Evolutionary conservation across 176 grass and related monocot genomes (phyloP), one percentile per base, ranked within the genome.

Genomic region (Cocos nucifera): DNA sequence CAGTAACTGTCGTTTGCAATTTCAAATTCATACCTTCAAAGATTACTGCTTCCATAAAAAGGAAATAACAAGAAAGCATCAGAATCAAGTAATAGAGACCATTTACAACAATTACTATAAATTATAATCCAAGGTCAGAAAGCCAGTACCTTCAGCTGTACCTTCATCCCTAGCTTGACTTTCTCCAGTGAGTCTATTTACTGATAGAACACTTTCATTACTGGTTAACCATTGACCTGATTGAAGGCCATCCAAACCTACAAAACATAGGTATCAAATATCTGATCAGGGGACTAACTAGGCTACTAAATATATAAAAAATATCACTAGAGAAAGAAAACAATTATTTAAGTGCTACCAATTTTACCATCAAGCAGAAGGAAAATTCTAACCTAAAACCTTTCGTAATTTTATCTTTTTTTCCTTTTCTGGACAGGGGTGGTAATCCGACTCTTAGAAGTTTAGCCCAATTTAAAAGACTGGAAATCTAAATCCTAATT

Each of bases 161-260:
- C 89, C 89, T 67, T 85, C 79, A 69, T 69, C 63, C 69, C 7
- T 65, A 59, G 85, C 89, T 50, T 78, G 82, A 77, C 82, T 82
- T 86, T 89, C 89, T 57, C 85, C 89, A 32, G 81, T 89, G 59
- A 82, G 64, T 52, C 57, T 70, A 73, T 95, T 70, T 77, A 95
- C 53, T 66, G 69, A 62, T 50, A 95, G 61, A 26, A 95, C 56
- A 35, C 78, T 89, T 72, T 83, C 82, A 75, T 95, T 89, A 75
- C 76, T 80, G 80, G 85, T 95, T 75, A 79, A 75, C 89, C 89
- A 95, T 55, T 78, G 78, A 61, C 89, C 85, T 24, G 68, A 71
- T 69, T 64, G 62, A 75, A 64, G 48, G 19, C 53, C 72, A 79
- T 82, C 67, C 57, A 65, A 71, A 29, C 65, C 85, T 85, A 71